Evolutionary conservation across 768 basidiomycete species (phyloP), one percentile per base, ranked within the genome.

Genomic region (Termitomyces eurrhizus): DNA sequence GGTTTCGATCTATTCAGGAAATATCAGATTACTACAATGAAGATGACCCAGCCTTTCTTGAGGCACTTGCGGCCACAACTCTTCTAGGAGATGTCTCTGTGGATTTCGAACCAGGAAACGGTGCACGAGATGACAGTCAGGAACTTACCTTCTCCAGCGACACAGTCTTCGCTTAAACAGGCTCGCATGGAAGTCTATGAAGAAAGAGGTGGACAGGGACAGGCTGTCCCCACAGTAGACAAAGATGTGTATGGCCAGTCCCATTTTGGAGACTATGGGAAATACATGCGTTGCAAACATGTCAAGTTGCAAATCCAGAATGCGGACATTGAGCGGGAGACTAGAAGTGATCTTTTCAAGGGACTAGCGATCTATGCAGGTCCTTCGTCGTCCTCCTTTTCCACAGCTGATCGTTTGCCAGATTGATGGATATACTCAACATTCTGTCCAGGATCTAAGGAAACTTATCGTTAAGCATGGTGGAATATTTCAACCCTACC

Each of bases 341-440:
- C 60, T 63, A 2, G 63, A 66, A 8, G 63, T 21, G 73, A 77
- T 59, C 83, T 97, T 39, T 93, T 98, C 65, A 73, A 79, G 35
- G 92, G 88, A 0, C 65, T 95, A 32, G 77, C 88, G 0, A 86
- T 98, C 52, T 93, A 98, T 71, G 95, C 97, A 72, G 66, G 89
- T 75, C 14, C 36, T 24, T 46, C 16, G 26, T 52, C 46, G 42
- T 52, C 45, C 42, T 42, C 13, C 16, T 41, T 21, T 1, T 21
- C 21, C 21, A 21, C 21, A 21, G 21, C 35, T 45, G 46, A 60
- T 29, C 21, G n/a, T 39, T 29, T 24, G 7, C 24, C 60, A 95
- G 94, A 87, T 95, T 53, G 97, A 98, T 67, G 95, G 95, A 0
- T 90, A 85, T 77, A 96, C 94, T 0, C 79, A 83, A 41, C 93